Base-by-base conservation (phyloP, 352 stramenopile species). In the Phytophthora palmivora region DNA sequence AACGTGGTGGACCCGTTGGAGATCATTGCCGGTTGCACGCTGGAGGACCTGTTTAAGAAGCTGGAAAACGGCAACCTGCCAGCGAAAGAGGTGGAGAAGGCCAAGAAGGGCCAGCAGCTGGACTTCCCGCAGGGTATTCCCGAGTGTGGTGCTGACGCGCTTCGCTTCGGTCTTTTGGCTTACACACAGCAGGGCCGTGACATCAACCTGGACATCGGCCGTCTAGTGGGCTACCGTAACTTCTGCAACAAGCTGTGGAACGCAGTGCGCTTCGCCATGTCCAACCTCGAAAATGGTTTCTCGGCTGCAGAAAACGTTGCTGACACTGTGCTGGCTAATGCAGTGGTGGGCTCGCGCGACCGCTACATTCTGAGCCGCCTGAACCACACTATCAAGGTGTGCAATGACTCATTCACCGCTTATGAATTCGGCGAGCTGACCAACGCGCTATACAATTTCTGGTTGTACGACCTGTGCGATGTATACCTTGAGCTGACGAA, bases 201-300 rank as follows among this genome's bases (percentile, higher is more conserved):
- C 78, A 98, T 99, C 62, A 99, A 99, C 76, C 75, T 99, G 52
- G 98, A 99, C 79, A 99, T 99, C 69, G 98, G 99, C 54, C 91
- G 97, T 57, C 87, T 99, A 16, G 96, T 99, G 39, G 96, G 95
- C 24, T 99, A 99, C 79, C 91, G 98, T 54, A 97, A 99, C 76
- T 99, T 99, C 74, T 99, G 98, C 68, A 99, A 99, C 89, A 99
- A 99, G 78, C 85, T 99, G 22, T 99, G 98, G 98, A 99, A 99
- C 74, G 98, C 97, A 6, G 98, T 97, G 48, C 93, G 95, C 44
- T 99, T 99, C 75, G 97, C 97, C 41, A 91, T 99, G 63, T 95
- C 95, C 32, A 98, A 99, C 80, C 79, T 99, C 12, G 96, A 96
- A 33, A 78, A 74, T 30, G 83, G 70, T 14, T 89, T 91, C 36